Evolutionary conservation across 306 rosid genomes (phyloP).

Genomic region (Argentina anserina): DNA sequence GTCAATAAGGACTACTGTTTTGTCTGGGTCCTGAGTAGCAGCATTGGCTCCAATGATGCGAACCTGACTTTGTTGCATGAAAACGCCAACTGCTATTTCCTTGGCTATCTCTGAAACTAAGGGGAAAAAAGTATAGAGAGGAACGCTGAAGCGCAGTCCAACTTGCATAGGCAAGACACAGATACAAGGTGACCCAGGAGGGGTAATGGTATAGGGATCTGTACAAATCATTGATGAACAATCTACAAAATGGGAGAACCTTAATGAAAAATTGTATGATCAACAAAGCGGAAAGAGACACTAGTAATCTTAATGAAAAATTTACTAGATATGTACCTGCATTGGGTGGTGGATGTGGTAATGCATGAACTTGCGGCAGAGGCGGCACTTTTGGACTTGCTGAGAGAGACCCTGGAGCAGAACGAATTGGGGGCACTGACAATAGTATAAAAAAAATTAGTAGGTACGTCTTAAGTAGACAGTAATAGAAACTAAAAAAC

Average conservation of each 20-base stretch:
- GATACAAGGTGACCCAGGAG: constrained; percentile 86
- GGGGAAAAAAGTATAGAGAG: constrained; percentile 83
- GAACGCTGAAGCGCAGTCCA: constrained; percentile 65
- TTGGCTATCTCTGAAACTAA: constrained; percentile 73
- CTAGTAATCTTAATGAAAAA: constrained; percentile 12
- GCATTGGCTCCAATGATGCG: constrained; percentile 84
- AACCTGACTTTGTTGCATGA: constrained; percentile 77
- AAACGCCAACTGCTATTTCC: constrained; percentile 60
- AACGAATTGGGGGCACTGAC: constrained; percentile 34
- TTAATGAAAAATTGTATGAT: constrained; percentile 14
- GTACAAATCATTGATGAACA: constrained; percentile 63
- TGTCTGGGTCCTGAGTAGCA: constrained; percentile 66
- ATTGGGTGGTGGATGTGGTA: constrained; percentile 99
- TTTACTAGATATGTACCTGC: constrained; percentile 45
- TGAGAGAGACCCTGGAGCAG: constrained; percentile 41
- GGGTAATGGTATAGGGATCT: constrained; percentile 74
- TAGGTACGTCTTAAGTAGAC: constrained; percentile 19
- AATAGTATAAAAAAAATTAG: constrained; percentile 33
- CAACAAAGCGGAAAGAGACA: constrained; percentile 7
- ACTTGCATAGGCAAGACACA: constrained; percentile 91
- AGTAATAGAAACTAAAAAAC: constrained; percentile 13
- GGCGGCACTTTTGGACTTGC: constrained; percentile 47
- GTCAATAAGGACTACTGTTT: constrained; percentile 68
- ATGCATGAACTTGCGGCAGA: constrained; percentile 47
- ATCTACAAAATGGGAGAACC: constrained; percentile 49